These are phyloP conservation scores for Leishmania turanica DNA, from an alignment of 208 protist species.

Conservation along the genomic window DNA sequence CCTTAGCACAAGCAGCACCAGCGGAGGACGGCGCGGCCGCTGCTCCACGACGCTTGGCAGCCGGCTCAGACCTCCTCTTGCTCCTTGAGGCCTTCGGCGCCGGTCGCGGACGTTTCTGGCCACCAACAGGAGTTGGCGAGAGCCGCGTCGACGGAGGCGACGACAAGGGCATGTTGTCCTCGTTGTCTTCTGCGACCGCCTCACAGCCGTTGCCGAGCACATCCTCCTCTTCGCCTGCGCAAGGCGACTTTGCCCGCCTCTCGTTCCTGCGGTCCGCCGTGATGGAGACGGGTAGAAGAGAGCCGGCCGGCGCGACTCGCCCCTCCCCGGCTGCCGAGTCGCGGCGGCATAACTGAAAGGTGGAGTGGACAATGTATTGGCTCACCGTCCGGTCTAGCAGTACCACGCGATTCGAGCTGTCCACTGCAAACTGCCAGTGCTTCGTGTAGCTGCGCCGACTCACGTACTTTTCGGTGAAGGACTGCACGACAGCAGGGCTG, in stretches of 20 bases:
- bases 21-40: neutral
- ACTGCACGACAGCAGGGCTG: slow-evolving; percentile 25
- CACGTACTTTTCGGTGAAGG: slow-evolving; percentile 5
- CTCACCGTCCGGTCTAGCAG: slow-evolving; percentile 36
- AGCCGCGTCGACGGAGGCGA: neutral
- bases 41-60: neutral
- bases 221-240: neutral
- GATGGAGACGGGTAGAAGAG: neutral
- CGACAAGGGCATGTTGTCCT: neutral
- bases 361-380: slow-evolving; percentile 15
- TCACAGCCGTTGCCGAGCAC: neutral
- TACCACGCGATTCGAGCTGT: slow-evolving; percentile 28
- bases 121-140: neutral
- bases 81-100: neutral
- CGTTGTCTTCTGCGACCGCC: neutral
- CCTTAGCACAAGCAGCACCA: neutral
- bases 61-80: neutral
- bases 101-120: neutral
- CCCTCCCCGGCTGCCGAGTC: neutral
- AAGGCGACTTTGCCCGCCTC: neutral
- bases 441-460: slow-evolving; percentile 21
- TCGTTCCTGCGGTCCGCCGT: neutral
- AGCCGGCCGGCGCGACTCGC: neutral
- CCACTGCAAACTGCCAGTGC: slow-evolving; percentile 39
- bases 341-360: slow-evolving; percentile 16